A percentile compares a stretch with the other conserved stretches of the same genome.
Conservation (phyloP, 768 basidiomycete species). For the Pulveroboletus sp. region DNA sequence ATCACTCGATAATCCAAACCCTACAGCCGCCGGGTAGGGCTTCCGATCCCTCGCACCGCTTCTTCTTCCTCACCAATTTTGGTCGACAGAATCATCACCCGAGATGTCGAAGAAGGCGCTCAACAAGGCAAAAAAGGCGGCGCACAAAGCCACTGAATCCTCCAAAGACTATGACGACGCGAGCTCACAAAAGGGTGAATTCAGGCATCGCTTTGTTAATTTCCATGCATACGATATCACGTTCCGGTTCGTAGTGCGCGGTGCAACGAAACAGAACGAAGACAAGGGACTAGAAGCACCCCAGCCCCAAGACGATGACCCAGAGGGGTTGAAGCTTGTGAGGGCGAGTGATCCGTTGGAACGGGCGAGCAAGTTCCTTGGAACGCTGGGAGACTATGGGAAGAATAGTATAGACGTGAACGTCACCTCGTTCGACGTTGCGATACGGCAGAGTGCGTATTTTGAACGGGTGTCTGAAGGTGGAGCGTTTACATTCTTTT, state of each 20-base stretch:
- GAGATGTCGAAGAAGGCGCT: slow-evolving; percentile 68
- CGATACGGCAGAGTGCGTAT: slow-evolving; percentile 68
- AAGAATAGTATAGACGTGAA: slow-evolving; percentile 61
- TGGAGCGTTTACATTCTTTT: neutral
- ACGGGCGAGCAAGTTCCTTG: slow-evolving; percentile 65
- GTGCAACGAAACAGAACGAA: slow-evolving; percentile 35
- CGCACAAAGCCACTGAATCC: slow-evolving; percentile 51
- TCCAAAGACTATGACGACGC: slow-evolving; percentile 34
- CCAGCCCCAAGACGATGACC: slow-evolving; percentile 72
- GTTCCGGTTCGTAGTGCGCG: slow-evolving; percentile 21
- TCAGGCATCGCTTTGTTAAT: slow-evolving; percentile 10
- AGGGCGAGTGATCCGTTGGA: slow-evolving; percentile 62
- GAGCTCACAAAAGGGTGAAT: slow-evolving; percentile 58
- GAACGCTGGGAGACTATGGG: slow-evolving; percentile 53
- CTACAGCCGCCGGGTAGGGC: slow-evolving; percentile 35
- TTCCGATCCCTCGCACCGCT: slow-evolving; percentile 18
- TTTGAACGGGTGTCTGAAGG: neutral
- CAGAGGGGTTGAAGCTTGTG: slow-evolving; percentile 71
- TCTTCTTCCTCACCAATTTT: neutral
- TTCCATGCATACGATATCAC: slow-evolving; percentile 10
- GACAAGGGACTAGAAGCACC: slow-evolving; percentile 67
- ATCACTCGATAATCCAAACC: slow-evolving; percentile 53
- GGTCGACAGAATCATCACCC: slow-evolving; percentile 9
- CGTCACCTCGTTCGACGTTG: slow-evolving; percentile 75
- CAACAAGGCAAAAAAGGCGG: slow-evolving; percentile 83